These are phyloP conservation scores for Dothistroma septosporum DNA, from an alignment of 2,329 filamentous ascomycete genomes.

Conservation along the genomic window DNA sequence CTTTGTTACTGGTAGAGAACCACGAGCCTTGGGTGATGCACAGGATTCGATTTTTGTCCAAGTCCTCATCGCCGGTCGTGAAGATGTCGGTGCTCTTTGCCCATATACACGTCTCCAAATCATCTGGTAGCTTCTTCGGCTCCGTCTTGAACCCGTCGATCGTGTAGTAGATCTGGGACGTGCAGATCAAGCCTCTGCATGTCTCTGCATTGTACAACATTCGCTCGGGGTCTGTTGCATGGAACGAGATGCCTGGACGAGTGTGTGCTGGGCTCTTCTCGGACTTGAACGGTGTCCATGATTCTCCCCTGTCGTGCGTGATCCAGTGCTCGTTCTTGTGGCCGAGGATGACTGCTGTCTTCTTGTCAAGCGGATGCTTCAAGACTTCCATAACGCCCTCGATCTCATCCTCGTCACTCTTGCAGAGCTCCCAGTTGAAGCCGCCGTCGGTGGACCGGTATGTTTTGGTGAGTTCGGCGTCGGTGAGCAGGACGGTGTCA, in stretches of 20 bases:
- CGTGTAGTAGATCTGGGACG: slow-evolving; percentile 65
- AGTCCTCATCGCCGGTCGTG: slow-evolving; percentile 60
- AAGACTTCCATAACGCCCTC: slow-evolving; percentile 60
- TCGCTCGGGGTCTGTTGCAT: slow-evolving; percentile 76
- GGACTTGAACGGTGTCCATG: slow-evolving; percentile 71
- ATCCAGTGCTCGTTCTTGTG: slow-evolving; percentile 66
- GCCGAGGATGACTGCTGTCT: slow-evolving; percentile 77
- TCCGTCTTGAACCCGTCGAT: slow-evolving; percentile 73
- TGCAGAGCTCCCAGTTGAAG: slow-evolving; percentile 59
- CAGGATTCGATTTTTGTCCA: slow-evolving; percentile 67
- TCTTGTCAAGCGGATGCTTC: slow-evolving; percentile 73
- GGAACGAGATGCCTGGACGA: slow-evolving; percentile 64
- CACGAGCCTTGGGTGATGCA: slow-evolving; percentile 76
- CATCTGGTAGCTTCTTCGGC: slow-evolving; percentile 59
- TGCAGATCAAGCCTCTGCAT: slow-evolving; percentile 33
- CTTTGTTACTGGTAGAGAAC: slow-evolving; percentile 67
- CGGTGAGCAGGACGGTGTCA: slow-evolving; percentile 72
- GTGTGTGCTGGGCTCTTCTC: slow-evolving; percentile 55
- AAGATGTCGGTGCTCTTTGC: slow-evolving; percentile 74
- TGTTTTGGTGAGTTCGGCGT: slow-evolving; percentile 59
- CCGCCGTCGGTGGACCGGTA: slow-evolving; percentile 81
- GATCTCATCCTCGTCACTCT: slow-evolving; percentile 60
- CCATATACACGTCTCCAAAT: slow-evolving; percentile 76
- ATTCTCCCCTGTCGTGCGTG: slow-evolving; percentile 76
- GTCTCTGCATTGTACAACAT: slow-evolving; percentile 69